A percentile compares a stretch with the other conserved stretches of the same genome.
Evolutionary conservation across 176 grass and related monocot genomes (phyloP).

Genomic region (Hordeum marinum): DNA sequence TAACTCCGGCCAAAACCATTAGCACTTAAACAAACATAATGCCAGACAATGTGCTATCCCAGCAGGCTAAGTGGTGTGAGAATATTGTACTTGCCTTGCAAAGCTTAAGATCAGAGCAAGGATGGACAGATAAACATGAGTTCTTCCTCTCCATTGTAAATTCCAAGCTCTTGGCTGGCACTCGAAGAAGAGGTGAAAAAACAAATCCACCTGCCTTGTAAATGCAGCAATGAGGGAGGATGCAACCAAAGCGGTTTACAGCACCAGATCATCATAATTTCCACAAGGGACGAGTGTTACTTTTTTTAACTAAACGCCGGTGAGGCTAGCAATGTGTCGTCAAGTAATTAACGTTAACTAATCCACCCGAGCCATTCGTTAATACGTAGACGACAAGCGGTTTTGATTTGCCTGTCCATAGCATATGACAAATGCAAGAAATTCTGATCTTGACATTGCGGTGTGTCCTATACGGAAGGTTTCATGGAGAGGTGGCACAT

Average conservation of each 20-base stretch:
- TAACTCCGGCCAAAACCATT: constrained; percentile 19
- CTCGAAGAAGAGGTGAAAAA: too few relatives aligned
- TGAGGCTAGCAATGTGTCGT: constrained; percentile 11
- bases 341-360: not conserved
- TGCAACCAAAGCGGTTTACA: not conserved
- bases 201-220: constrained; percentile 14
- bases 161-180: not conserved
- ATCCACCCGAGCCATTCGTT: not conserved
- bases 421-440: constrained; percentile 18
- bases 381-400: not conserved
- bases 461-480: constrained; percentile 23
- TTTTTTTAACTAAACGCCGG: not conserved
- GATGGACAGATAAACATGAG: not conserved
- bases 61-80: not conserved
- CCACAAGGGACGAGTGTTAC: not conserved
- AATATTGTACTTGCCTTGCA: not conserved
- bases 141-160: not conserved
- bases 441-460: not conserved
- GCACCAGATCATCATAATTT: not conserved
- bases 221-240: not conserved
- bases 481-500: constrained; percentile 10
- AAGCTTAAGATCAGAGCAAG: not conserved
- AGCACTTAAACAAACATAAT: not conserved
- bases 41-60: not conserved
- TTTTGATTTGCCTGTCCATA: constrained; percentile 2